phyloP scores from a whole-genome alignment of 306 rosid genomes.

The Inga oerstediana region DNA sequence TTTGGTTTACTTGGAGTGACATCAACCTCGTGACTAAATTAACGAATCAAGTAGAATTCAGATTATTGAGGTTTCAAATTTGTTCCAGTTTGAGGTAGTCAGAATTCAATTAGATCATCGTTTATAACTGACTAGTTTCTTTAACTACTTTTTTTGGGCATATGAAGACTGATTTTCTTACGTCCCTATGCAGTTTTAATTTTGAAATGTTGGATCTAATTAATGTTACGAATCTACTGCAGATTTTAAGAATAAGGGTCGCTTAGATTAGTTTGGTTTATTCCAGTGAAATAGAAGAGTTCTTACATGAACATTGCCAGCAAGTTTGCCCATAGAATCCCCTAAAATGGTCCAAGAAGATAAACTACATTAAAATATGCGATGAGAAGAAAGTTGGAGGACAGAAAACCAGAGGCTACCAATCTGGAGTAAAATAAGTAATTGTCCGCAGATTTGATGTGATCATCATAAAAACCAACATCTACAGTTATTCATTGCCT shows the following conservation, averaged over 20 bases:
- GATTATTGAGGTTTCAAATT: neutral
- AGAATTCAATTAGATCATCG: neutral
- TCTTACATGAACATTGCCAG: neutral
- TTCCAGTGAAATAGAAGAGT: neutral
- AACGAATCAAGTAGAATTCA: neutral
- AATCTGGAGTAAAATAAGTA: neutral
- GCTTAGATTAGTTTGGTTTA: neutral
- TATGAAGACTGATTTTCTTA: neutral
- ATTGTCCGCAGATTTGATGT: neutral
- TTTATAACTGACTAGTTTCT: neutral
- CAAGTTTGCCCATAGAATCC: neutral
- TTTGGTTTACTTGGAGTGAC: neutral
- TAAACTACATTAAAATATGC: neutral
- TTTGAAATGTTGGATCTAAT: neutral
- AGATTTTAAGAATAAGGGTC: neutral
- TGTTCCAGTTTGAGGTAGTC: neutral
- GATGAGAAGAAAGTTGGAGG: neutral
- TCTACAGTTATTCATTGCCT: neutral
- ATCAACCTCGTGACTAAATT: neutral
- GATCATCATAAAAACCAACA: neutral
- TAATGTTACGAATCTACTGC: neutral
- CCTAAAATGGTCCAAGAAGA: neutral
- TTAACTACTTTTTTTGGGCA: neutral
- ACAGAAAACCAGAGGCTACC: neutral
- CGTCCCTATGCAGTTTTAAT: neutral